phyloP scores from a whole-genome alignment of 805 yeast species.

The Suhomyces sp. region DNA sequence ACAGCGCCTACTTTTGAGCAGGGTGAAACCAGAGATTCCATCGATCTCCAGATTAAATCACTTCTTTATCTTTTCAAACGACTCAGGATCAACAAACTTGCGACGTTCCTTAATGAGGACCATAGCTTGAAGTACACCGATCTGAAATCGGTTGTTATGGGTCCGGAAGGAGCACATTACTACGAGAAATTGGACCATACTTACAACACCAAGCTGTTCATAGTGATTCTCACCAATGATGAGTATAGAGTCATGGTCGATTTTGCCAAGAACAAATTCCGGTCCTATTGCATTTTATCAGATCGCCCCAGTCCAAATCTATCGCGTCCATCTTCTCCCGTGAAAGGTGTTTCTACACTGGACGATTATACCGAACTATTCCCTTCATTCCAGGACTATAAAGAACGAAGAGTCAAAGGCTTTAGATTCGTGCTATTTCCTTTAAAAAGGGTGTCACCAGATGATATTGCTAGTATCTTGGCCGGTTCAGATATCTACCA shows the following conservation, averaged over 20 bases:
- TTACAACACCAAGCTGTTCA: conserved; percentile 51
- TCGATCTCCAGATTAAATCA: conserved; percentile 62
- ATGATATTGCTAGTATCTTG: conserved; percentile 26
- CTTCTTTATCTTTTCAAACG: conserved; percentile 58
- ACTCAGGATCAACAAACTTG: conserved; percentile 41
- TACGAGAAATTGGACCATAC: conserved; percentile 49
- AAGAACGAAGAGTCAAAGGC: conserved; percentile 18
- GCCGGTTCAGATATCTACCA: conserved; percentile 51
- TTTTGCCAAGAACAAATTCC: conserved; percentile 63
- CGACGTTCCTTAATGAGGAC: conserved; percentile 39
- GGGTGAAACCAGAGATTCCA: conserved; percentile 41
- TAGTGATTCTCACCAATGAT: conserved; percentile 44
- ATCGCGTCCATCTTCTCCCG: conserved; percentile 21
- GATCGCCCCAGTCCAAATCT: conserved; percentile 40
- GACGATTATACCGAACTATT: conserved; percentile 9
- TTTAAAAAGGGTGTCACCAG: conserved; percentile 14
- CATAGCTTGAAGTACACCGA: conserved; percentile 18
- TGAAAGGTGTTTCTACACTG: conserved; percentile 12
- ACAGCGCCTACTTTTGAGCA: conserved; percentile 14
- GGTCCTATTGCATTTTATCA: conserved; percentile 57
- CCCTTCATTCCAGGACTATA: conserved; percentile 23
- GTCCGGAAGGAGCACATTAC: conserved; percentile 1
- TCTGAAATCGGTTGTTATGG: neutral
- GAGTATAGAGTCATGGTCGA: conserved; percentile 67
- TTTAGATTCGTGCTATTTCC: conserved; percentile 25